These are phyloP conservation scores for Magnaporthiopsis incrustans DNA, from an alignment of 2,329 filamentous ascomycete genomes.

Conservation along the genomic window DNA sequence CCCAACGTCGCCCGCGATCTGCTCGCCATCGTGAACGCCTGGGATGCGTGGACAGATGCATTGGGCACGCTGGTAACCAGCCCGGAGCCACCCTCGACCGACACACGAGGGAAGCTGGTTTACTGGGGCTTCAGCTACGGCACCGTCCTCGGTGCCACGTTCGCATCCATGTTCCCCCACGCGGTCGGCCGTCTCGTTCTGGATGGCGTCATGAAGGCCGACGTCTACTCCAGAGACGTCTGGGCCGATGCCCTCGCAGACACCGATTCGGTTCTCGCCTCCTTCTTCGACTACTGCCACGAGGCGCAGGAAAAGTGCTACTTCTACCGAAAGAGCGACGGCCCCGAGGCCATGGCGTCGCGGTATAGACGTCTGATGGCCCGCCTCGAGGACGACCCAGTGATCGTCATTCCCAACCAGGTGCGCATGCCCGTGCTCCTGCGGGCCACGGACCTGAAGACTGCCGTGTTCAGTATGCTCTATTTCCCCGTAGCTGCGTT, in stretches of 20 bases:
- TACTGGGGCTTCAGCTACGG: conserved; percentile 32
- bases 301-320: conserved; percentile 30
- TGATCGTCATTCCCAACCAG: conserved; percentile 20
- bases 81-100: neutral
- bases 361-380: conserved; percentile 24
- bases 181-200: conserved; percentile 24
- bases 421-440: conserved; percentile 26
- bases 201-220: conserved; percentile 21
- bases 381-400: conserved; percentile 24
- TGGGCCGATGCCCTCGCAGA: conserved; percentile 7
- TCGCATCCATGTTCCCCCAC: conserved; percentile 27
- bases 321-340: conserved; percentile 28
- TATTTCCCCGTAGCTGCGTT: conserved; percentile 25
- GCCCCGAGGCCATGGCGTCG: conserved; percentile 19
- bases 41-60: conserved; percentile 24
- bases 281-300: conserved; percentile 40
- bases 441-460: conserved; percentile 28
- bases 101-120: conserved; percentile 16
- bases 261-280: conserved; percentile 32
- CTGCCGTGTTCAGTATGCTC: conserved; percentile 24
- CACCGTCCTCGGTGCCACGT: conserved; percentile 26
- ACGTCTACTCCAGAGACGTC: conserved; percentile 26
- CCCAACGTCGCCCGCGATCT: conserved; percentile 30
- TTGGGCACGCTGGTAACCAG: conserved; percentile 10
- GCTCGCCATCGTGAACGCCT: conserved; percentile 31